Evolutionary conservation across 2,329 filamentous ascomycete species (phyloP), one percentile per base, ranked within the genome.

Genomic region (Sclerotinia glacialis): DNA sequence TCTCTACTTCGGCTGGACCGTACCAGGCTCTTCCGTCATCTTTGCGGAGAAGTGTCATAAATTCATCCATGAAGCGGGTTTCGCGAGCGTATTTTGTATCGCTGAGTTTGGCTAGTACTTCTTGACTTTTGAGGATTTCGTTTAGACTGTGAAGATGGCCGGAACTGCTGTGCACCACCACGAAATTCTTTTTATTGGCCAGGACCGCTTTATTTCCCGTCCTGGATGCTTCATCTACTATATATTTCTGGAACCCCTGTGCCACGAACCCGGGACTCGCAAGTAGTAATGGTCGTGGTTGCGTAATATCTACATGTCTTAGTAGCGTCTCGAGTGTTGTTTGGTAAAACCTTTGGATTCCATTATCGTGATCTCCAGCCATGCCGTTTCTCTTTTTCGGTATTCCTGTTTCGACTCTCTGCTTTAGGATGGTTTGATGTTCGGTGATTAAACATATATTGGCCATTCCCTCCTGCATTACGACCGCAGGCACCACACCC

Each of bases 21-120:
- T 99, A 99, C 84, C 93, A 97, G 2, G 93, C 94, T 66, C 90
- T 86, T 3, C 91, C 91, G 71, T 97, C 93, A 69, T 98, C 93
- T 68, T 86, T 86, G 62, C 93, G 88, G 67, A 99, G 81, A 68
- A 91, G 82, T 0, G 88, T 85, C 72, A 90, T 87, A 76, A 98
- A 93, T 54, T 88, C 86, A 73, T 98, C 93, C 87, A 99, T 93
- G 68, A 92, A 82, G 47, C 83, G 85, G 1, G 92, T 92, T 78
- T 97, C 93, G 68, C 88, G 86, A 3, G 91, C 89, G 76, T 95
- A 97, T 74, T 94, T 95, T 70, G 93, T 95, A 76, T 97, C 88
- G 68, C 89, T 88, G 74, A 98, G 86, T 70, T 90, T 89, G 1
- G 85, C 83, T 61, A 89, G 83, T 11, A 97, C 91, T 66, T 92